Percentiles rank a stretch among this genome's conserved stretches.
phyloP scores from a whole-genome alignment of 257 asterid genomes.

The Ocimum tenuiflorum region DNA sequence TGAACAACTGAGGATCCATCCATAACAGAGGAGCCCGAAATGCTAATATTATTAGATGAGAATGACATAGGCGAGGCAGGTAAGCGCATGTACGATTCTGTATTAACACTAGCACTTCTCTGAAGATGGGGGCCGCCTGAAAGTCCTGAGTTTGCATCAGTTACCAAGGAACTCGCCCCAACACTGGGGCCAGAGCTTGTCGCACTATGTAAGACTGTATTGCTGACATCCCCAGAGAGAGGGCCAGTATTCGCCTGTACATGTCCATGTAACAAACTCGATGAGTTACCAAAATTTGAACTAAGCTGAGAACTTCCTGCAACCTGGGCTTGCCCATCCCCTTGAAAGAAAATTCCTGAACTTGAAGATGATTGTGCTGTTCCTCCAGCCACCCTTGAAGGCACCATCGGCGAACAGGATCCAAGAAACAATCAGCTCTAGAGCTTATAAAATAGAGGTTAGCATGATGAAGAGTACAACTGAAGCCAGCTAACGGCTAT shows the following conservation, averaged over 20 bases:
- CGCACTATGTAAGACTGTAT: constrained; percentile 52
- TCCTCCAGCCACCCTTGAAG: constrained; percentile 62
- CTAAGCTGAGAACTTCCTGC: constrained; percentile 59
- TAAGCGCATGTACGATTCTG: constrained; percentile 86
- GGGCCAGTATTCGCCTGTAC: constrained; percentile 41
- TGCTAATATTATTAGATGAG: constrained; percentile 77
- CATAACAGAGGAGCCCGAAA: constrained; percentile 74
- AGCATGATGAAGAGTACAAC: background rate
- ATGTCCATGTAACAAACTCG: constrained; percentile 47
- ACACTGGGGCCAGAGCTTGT: constrained; percentile 83
- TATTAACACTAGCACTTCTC: constrained; percentile 84
- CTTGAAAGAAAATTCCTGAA: constrained; percentile 75
- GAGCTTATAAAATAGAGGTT: constrained; percentile 1
- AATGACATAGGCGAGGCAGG: constrained; percentile 98
- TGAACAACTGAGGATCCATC: constrained; percentile 77
- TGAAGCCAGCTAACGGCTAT: background rate
- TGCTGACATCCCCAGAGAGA: constrained; percentile 52
- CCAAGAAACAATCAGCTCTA: constrained; percentile 34
- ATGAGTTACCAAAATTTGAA: constrained; percentile 58
- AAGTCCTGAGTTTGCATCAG: constrained; percentile 93
- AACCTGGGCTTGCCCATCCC: constrained; percentile 57
- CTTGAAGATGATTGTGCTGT: constrained; percentile 65
- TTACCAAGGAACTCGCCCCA: constrained; percentile 93
- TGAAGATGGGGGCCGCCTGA: constrained; percentile 80
- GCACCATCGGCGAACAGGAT: constrained; percentile 44